Conservation (phyloP, 352 stramenopile genomes). For the Plasmopara viticola region DNA sequence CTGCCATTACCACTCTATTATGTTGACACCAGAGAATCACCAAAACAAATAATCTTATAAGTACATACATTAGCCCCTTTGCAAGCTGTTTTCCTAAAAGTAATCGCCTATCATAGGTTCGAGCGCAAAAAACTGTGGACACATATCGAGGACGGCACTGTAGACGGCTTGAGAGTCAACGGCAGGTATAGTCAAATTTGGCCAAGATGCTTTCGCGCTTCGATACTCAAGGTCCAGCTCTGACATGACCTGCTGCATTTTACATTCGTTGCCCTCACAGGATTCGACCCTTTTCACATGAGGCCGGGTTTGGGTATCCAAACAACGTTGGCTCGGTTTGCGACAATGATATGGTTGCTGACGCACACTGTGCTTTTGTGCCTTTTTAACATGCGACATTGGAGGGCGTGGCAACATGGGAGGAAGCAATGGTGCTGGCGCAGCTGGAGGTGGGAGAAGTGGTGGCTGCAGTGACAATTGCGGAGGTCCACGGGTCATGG, state of each 20-base stretch:
- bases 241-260: slow-evolving; percentile 18
- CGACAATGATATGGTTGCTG: slow-evolving; percentile 16
- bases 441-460: slow-evolving; percentile 3
- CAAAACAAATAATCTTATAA: too few species aligned
- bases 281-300: slow-evolving; percentile 5
- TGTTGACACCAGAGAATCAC: too few species aligned
- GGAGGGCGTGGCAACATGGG: slow-evolving; percentile 14
- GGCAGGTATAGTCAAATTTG: background rate
- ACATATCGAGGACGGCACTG: slow-evolving; percentile 18
- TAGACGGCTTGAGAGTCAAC: slow-evolving; percentile 10
- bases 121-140: slow-evolving; percentile 17
- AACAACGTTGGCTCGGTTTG: slow-evolving; percentile 15
- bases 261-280: slow-evolving; percentile 1
- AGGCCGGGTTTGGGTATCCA: slow-evolving; percentile 8
- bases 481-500: slow-evolving; percentile 25
- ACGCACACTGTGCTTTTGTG: slow-evolving; percentile 12
- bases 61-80: too few species aligned
- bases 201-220: slow-evolving; percentile 9
- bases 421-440: slow-evolving; percentile 9
- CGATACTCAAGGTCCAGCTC: slow-evolving; percentile 19
- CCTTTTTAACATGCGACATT: slow-evolving; percentile 3
- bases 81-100: too few species aligned
- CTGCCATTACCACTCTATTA: too few species aligned
- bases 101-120: slow-evolving; percentile 11
- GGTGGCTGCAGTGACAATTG: slow-evolving; percentile 12